phyloP scores from a whole-genome alignment of 1,284 basidiomycete genomes.

The Cutaneotrichosporon cutaneum region DNA sequence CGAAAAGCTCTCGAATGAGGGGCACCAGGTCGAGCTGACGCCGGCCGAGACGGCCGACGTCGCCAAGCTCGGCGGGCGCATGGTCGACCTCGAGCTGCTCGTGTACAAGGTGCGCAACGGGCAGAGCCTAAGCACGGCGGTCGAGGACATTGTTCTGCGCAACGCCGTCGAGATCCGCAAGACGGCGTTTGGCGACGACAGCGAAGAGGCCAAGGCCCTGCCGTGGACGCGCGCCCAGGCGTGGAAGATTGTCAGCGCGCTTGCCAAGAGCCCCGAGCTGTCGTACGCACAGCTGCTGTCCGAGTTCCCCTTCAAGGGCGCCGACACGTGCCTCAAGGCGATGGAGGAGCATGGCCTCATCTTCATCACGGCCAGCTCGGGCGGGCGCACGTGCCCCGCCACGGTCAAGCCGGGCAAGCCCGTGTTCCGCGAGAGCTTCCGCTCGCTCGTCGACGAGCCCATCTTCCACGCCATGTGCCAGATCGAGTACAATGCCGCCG shows the following conservation, averaged over 20 bases:
- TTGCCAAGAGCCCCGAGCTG: constrained; percentile 72
- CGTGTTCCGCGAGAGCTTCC: constrained; percentile 80
- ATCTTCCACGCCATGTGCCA: constrained; percentile 81
- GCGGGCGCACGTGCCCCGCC: constrained; percentile 63
- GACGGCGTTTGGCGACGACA: constrained; percentile 88
- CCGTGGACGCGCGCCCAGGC: constrained; percentile 85
- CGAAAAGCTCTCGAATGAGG: constrained; percentile 68
- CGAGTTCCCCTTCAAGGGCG: constrained; percentile 87
- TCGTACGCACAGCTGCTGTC: constrained; percentile 76
- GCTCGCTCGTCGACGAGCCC: constrained; percentile 70
- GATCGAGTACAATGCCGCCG: constrained; percentile 71
- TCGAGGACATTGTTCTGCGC: constrained; percentile 80
- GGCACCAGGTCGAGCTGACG: constrained; percentile 19
- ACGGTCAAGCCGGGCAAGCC: constrained; percentile 86
- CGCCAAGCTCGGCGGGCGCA: constrained; percentile 76
- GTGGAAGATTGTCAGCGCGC: constrained; percentile 75
- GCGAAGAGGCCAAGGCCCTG: constrained; percentile 76
- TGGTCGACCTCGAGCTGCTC: constrained; percentile 62
- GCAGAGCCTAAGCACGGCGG: constrained; percentile 70
- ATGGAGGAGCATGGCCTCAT: constrained; percentile 92
- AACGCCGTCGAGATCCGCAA: constrained; percentile 83
- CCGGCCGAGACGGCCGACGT: constrained; percentile 61
- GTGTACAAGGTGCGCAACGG: constrained; percentile 74
- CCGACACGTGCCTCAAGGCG: constrained; percentile 73
- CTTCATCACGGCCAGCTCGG: constrained; percentile 71